Evolutionary conservation across 192 early-diverging fungal genomes (phyloP).

Genomic region (Umbelopsis sp.): DNA sequence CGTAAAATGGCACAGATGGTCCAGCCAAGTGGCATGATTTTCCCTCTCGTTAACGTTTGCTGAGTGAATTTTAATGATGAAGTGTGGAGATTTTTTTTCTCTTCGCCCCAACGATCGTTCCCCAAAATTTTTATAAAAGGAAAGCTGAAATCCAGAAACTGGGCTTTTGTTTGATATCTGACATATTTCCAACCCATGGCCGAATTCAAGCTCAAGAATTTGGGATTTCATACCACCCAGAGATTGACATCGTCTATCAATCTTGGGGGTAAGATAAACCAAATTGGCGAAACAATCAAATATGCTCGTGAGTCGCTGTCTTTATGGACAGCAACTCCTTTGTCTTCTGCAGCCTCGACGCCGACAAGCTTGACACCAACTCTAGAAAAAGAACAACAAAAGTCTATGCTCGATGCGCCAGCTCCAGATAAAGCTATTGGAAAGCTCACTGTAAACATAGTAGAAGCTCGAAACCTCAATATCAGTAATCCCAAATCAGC

Average conservation of each 20-base stretch:
- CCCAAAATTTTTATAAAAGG: background rate
- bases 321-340: background rate
- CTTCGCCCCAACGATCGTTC: conserved; percentile 9
- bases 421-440: conserved; percentile 28
- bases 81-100: background rate
- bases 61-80: background rate
- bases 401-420: conserved; percentile 1
- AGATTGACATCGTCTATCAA: conserved; percentile 15
- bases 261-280: conserved; percentile 8
- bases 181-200: conserved; percentile 10
- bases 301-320: conserved; percentile 28
- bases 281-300: conserved; percentile 27
- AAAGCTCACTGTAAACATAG: conserved; percentile 31
- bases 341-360: background rate
- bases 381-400: background rate
- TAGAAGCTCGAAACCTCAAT: conserved; percentile 46
- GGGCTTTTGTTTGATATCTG: background rate
- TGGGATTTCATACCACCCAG: conserved; percentile 23
- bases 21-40: too few relatives aligned
- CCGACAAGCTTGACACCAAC: background rate
- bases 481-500: conserved; percentile 38
- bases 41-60: too few relatives aligned
- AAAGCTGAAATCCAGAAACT: background rate
- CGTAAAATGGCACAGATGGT: too few relatives aligned
- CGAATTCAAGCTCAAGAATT: conserved; percentile 27